Evolutionary conservation across 139 green algal genomes (phyloP).

Genomic region (Asterochloris sp.): DNA sequence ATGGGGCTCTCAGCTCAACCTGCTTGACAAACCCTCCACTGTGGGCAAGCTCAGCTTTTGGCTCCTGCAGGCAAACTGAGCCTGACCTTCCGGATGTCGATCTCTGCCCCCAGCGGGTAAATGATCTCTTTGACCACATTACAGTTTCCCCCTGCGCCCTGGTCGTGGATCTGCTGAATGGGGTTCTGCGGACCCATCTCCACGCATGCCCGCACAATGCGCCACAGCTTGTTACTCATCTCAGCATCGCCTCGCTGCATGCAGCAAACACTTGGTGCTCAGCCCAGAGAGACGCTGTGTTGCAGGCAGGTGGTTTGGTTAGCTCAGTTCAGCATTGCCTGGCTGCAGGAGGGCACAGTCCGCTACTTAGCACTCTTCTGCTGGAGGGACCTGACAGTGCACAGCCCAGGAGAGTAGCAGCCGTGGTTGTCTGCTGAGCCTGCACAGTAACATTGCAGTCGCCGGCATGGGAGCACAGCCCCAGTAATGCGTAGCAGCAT

Average conservation of each 20-base stretch:
- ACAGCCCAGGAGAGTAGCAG: slow-evolving; percentile 92
- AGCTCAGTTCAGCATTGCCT: not conserved
- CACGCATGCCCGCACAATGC: slow-evolving; percentile 95
- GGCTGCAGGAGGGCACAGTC: not conserved
- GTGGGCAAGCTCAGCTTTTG: too few relatives aligned
- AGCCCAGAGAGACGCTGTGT: not conserved
- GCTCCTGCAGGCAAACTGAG: not conserved
- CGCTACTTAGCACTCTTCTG: slow-evolving; percentile 52
- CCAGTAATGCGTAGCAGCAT: too few relatives aligned
- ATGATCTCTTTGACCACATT: slow-evolving; percentile 99
- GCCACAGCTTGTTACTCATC: slow-evolving; percentile 97
- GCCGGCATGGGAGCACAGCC: too few relatives aligned
- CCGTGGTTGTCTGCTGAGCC: too few relatives aligned
- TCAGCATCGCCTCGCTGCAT: slow-evolving; percentile 94
- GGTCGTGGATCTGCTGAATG: slow-evolving; percentile 88
- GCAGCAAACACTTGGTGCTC: not conserved
- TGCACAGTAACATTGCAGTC: too few relatives aligned
- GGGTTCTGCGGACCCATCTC: slow-evolving; percentile 93
- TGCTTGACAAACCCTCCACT: too few relatives aligned
- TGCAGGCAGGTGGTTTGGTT: not conserved
- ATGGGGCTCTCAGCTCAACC: not conserved
- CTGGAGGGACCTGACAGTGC: slow-evolving; percentile 89
- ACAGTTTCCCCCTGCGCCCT: slow-evolving; percentile 98
- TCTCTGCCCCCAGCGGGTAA: slow-evolving; percentile 92
- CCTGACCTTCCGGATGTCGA: slow-evolving; percentile 88